phyloP scores from a whole-genome alignment of 176 grass and related monocot genomes.

The Elymus sibiricus region DNA sequence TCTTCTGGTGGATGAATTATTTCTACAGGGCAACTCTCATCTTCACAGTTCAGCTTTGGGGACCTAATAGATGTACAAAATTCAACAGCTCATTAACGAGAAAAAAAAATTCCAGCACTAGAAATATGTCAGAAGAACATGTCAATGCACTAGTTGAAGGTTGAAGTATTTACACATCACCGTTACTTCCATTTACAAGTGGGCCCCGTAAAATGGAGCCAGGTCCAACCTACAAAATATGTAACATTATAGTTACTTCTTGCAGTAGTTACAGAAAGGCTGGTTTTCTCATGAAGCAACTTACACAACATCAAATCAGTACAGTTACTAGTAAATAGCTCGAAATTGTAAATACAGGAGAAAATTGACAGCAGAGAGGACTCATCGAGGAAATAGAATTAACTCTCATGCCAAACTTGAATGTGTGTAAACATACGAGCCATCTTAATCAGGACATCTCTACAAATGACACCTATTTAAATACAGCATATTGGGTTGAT shows the following conservation, averaged over 20 bases:
- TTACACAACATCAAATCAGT: not conserved
- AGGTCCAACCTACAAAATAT: slow-evolving; percentile 87
- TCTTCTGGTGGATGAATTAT: slow-evolving; percentile 98
- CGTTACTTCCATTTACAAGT: slow-evolving; percentile 64
- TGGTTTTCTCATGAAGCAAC: slow-evolving; percentile 2
- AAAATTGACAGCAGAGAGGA: slow-evolving; percentile 4
- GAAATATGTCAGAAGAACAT: slow-evolving; percentile 20
- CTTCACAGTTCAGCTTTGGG: slow-evolving; percentile 90
- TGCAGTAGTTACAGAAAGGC: not conserved
- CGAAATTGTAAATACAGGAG: not conserved
- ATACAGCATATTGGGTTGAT: not conserved
- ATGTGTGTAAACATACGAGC: not conserved
- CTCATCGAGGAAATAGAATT: not conserved
- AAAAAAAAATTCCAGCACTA: not conserved
- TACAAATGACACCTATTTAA: not conserved
- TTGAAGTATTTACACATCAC: slow-evolving; percentile 76
- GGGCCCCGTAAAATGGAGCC: slow-evolving; percentile 87
- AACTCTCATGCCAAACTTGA: not conserved
- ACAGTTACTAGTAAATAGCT: not conserved
- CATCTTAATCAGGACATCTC: not conserved
- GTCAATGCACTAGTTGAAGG: slow-evolving; percentile 31
- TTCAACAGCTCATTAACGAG: slow-evolving; percentile 19
- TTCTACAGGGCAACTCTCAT: slow-evolving; percentile 75
- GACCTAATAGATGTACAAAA: slow-evolving; percentile 60
- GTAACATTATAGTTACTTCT: not conserved